Conservation (phyloP, 2,329 filamentous ascomycete genomes). For the Calonectria henricotiae region DNA sequence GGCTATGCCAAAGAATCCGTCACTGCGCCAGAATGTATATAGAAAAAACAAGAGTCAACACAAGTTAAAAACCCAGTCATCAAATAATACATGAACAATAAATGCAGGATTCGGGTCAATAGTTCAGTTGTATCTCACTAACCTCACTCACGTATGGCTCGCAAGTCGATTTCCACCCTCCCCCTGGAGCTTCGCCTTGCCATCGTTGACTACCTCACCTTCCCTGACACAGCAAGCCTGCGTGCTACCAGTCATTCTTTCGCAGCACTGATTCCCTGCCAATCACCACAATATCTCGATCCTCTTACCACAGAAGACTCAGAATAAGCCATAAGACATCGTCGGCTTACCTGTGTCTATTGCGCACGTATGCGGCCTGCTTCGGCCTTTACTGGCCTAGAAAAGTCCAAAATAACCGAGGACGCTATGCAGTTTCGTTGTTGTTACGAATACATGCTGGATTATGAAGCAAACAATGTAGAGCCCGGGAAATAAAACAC, state of each 20-base stretch:
- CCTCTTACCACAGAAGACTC: slow-evolving; percentile 30
- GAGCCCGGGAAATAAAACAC: no score
- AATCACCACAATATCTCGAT: slow-evolving; percentile 14
- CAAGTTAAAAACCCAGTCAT: background rate
- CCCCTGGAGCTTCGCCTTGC: slow-evolving; percentile 21
- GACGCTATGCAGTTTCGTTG: slow-evolving; percentile 2
- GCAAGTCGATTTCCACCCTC: background rate
- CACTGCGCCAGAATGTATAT: background rate
- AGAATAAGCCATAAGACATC: slow-evolving; percentile 16
- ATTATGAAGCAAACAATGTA: background rate
- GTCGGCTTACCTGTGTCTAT: slow-evolving; percentile 28
- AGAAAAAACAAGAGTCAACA: background rate
- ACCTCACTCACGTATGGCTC: background rate
- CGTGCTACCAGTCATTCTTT: slow-evolving; percentile 28
- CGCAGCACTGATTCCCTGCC: slow-evolving; percentile 21
- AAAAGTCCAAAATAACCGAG: slow-evolving; percentile 8
- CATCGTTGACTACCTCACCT: slow-evolving; percentile 24
- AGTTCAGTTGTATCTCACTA: background rate
- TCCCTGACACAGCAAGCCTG: slow-evolving; percentile 28
- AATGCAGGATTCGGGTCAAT: background rate
- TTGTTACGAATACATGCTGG: slow-evolving; percentile 21
- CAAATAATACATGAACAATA: background rate
- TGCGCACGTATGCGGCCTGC: slow-evolving; percentile 36
- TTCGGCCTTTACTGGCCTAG: slow-evolving; percentile 23
- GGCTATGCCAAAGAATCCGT: background rate